These are phyloP conservation scores for Jimgerdemannia flammicorona DNA, from an alignment of 192 early-diverging fungal species.

Conservation along the genomic window DNA sequence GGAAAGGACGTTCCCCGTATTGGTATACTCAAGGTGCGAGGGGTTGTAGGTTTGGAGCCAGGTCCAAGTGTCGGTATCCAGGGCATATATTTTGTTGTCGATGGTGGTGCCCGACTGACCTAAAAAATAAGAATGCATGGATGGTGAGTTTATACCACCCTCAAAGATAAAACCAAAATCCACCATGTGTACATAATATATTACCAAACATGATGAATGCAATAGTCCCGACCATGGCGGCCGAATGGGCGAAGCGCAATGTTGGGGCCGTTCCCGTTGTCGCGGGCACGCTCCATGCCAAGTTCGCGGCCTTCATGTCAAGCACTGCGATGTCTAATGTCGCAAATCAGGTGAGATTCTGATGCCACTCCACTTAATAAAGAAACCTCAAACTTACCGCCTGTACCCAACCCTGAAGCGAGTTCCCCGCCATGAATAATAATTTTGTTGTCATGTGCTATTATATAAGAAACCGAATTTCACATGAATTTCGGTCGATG, in stretches of 20 bases:
- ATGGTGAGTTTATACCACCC: neutral
- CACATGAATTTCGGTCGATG: neutral
- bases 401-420: neutral
- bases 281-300: constrained; percentile 8
- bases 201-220: constrained; percentile 12
- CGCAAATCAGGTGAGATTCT: neutral
- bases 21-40: neutral
- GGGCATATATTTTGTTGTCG: constrained; percentile 13
- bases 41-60: neutral
- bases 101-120: constrained; percentile 8
- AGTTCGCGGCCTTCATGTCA: constrained; percentile 7
- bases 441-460: constrained; percentile 9
- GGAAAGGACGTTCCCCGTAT: neutral
- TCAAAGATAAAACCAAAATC: neutral
- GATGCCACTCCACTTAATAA: neutral
- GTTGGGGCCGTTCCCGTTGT: constrained; percentile 2
- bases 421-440: constrained; percentile 1
- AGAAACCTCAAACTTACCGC: neutral
- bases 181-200: neutral
- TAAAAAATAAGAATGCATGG: neutral
- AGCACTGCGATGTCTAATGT: constrained; percentile 1
- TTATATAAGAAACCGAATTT: neutral
- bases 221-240: constrained; percentile 8
- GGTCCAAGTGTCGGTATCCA: neutral
- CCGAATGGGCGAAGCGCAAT: constrained; percentile 6